These are phyloP conservation scores for Coemansia sp. DNA, from an alignment of 192 early-diverging fungal genomes.

Conservation along the genomic window DNA sequence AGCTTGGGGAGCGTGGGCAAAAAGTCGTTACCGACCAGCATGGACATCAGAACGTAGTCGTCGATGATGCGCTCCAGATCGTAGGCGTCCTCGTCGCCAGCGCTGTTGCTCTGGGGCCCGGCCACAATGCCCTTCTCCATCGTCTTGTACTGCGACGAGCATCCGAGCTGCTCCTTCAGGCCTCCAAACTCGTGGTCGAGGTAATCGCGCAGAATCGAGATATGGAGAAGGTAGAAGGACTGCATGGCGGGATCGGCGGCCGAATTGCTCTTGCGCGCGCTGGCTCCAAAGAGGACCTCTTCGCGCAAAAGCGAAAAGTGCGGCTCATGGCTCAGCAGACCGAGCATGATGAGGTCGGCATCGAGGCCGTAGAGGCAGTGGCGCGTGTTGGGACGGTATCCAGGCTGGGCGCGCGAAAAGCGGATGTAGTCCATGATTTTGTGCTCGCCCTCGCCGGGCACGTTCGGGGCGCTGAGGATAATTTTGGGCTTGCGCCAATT, in stretches of 20 bases:
- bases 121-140: constrained; percentile 25
- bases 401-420: constrained; percentile 70
- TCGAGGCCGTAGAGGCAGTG: constrained; percentile 98
- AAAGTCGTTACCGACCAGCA: constrained; percentile 99
- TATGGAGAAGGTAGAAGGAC: constrained; percentile 76
- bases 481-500: constrained; percentile 89
- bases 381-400: constrained; percentile 81
- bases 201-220: constrained; percentile 87
- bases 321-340: constrained; percentile 92
- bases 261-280: constrained; percentile 18
- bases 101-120: not conserved
- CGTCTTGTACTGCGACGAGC: constrained; percentile 50
- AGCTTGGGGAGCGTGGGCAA: constrained; percentile 90
- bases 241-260: constrained; percentile 38
- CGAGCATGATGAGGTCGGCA: constrained; percentile 98
- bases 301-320: constrained; percentile 95
- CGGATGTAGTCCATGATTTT: constrained; percentile 99
- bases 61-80: constrained; percentile 93
- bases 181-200: constrained; percentile 78
- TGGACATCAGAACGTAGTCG: constrained; percentile 89
- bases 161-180: constrained; percentile 33
- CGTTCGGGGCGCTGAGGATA: constrained; percentile 89
- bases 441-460: constrained; percentile 98
- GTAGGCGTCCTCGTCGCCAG: constrained; percentile 46
- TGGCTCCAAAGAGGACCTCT: constrained; percentile 77